These are phyloP conservation scores for Phytophthora litchii DNA, from an alignment of 352 stramenopile genomes.

Conservation along the genomic window DNA sequence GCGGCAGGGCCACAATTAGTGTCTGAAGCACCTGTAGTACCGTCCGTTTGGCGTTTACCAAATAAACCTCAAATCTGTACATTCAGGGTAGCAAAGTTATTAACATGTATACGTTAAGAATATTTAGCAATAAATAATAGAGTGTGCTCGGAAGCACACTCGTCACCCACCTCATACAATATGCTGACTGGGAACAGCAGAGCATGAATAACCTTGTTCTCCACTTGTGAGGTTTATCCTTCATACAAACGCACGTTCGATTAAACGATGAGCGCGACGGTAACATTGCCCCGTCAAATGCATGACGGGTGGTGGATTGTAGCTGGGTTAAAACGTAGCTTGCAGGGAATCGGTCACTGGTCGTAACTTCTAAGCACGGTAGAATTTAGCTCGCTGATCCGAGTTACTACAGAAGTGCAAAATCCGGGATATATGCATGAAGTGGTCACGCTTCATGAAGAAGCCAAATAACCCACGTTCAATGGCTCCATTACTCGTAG, in stretches of 20 bases:
- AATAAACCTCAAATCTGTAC: slow-evolving; percentile 12
- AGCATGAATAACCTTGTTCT: slow-evolving; percentile 6
- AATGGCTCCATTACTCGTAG: no score
- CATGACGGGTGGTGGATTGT: no score
- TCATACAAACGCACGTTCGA: background rate
- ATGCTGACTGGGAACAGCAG: slow-evolving; percentile 3
- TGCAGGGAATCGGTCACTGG: no score
- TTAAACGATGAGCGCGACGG: no score
- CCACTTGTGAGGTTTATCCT: slow-evolving; percentile 7
- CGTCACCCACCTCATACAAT: background rate
- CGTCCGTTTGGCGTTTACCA: background rate
- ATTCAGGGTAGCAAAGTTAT: background rate
- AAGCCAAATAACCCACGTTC: no score
- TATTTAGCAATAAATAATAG: slow-evolving; percentile 3
- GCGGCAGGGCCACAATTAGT: background rate
- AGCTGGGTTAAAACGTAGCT: no score
- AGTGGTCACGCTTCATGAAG: no score
- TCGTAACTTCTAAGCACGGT: no score
- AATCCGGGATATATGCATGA: no score
- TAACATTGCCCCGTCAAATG: no score
- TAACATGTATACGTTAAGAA: slow-evolving; percentile 1
- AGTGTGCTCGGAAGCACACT: slow-evolving; percentile 1
- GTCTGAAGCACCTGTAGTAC: background rate
- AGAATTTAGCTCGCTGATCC: no score
- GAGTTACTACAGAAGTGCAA: no score